phyloP scores from a whole-genome alignment of 257 asterid genomes.

The Anisodus acutangulus region DNA sequence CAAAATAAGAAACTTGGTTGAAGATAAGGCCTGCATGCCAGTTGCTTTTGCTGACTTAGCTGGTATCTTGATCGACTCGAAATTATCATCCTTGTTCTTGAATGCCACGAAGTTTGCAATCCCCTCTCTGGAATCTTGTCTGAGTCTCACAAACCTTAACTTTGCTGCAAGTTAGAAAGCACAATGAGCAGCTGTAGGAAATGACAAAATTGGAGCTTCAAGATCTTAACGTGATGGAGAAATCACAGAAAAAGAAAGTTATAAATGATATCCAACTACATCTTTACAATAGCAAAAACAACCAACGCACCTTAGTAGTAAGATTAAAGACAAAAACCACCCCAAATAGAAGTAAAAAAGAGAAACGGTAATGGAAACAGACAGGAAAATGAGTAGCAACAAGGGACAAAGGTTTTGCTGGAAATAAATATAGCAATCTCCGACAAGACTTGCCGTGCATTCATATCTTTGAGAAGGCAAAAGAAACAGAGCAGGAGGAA shows the following conservation, averaged over 20 bases:
- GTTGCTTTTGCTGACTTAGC: constrained; percentile 62
- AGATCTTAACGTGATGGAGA: constrained; percentile 32
- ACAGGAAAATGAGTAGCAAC: neutral
- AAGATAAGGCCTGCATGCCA: constrained; percentile 64
- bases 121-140: constrained; percentile 64
- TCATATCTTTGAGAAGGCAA: constrained; percentile 4
- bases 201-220: constrained; percentile 41
- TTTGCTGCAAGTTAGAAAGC: constrained; percentile 75
- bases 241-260: constrained; percentile 22
- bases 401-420: neutral
- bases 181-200: constrained; percentile 69
- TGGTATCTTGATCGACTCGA: constrained; percentile 39
- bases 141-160: constrained; percentile 65
- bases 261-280: neutral
- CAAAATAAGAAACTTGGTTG: constrained; percentile 59
- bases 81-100: constrained; percentile 47
- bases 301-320: neutral
- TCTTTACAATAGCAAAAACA: constrained; percentile 18
- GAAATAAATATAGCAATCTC: neutral
- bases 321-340: constrained; percentile 5
- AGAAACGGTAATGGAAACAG: neutral
- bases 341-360: neutral
- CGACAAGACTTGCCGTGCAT: neutral
- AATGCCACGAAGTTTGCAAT: constrained; percentile 65
- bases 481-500: neutral